These are phyloP conservation scores for Garcia nutans DNA, from an alignment of 345 rosid genomes.

Conservation along the genomic window DNA sequence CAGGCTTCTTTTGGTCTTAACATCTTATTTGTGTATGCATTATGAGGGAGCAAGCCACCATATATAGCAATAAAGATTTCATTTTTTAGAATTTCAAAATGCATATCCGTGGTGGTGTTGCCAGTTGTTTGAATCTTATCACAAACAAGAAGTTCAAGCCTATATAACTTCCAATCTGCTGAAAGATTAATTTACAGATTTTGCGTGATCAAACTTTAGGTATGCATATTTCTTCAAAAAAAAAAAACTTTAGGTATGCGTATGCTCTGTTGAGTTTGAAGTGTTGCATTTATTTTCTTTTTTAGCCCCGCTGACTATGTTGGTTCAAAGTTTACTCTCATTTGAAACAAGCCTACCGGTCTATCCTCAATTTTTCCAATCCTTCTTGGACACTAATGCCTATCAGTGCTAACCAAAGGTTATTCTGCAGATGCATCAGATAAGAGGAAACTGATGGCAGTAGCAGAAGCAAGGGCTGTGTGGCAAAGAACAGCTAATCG, in stretches of 20 bases:
- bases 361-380: background rate
- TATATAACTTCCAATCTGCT: background rate
- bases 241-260: too few species aligned
- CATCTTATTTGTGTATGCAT: background rate
- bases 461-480: slow-evolving; percentile 82
- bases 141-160: background rate
- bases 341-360: background rate
- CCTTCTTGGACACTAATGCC: background rate
- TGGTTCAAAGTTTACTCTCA: background rate
- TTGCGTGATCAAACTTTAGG: background rate
- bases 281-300: background rate
- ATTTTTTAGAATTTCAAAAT: background rate
- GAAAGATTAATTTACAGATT: background rate
- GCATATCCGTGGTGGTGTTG: background rate
- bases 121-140: background rate
- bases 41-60: too few species aligned
- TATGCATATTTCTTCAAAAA: too few species aligned
- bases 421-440: slow-evolving; percentile 34
- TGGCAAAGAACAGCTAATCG: slow-evolving; percentile 95
- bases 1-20: background rate
- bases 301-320: background rate
- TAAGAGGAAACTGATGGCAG: slow-evolving; percentile 63
- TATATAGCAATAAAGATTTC: background rate
- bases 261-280: background rate
- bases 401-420: background rate